A percentile compares a stretch with the other conserved stretches of the same genome.
phyloP scores from a whole-genome alignment of 345 rosid genomes.

The Camelina sativa region DNA sequence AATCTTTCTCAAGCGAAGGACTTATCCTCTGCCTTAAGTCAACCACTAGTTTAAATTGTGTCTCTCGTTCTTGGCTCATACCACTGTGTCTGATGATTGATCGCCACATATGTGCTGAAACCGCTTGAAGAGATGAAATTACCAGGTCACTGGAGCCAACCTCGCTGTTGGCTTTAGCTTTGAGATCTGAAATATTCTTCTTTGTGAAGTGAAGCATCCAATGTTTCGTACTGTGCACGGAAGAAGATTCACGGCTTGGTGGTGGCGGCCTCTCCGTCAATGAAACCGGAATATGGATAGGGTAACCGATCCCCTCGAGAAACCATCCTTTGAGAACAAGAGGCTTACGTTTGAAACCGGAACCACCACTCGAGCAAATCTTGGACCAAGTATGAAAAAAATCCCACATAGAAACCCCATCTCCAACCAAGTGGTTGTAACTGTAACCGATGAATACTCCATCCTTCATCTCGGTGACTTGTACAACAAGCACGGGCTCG shows the following conservation, averaged over 20 bases:
- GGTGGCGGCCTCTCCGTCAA: no score
- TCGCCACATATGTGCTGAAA: no score
- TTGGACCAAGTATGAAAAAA: constrained; percentile 57
- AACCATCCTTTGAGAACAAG: constrained; percentile 38
- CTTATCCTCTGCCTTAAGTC: constrained; percentile 41
- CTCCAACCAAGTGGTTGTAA: constrained; percentile 44
- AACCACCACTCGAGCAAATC: constrained; percentile 33
- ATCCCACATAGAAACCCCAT: constrained; percentile 49
- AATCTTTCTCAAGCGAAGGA: constrained; percentile 41
- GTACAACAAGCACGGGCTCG: constrained; percentile 51
- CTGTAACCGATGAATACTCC: constrained; percentile 49
- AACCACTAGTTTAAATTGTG: not conserved
- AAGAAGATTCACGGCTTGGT: no score
- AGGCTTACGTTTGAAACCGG: not conserved
- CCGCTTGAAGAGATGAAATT: no score
- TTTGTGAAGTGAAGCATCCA: no score
- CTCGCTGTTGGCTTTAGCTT: no score
- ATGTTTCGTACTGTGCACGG: no score
- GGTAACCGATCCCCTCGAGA: not conserved
- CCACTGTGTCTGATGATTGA: no score
- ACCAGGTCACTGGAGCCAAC: no score
- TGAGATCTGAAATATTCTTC: no score
- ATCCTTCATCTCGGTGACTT: constrained; percentile 50
- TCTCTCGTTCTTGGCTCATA: no score
- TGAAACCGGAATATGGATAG: constrained; percentile 43